These are phyloP conservation scores for Prunus mume DNA, from an alignment of 306 rosid species.

Conservation along the genomic window DNA sequence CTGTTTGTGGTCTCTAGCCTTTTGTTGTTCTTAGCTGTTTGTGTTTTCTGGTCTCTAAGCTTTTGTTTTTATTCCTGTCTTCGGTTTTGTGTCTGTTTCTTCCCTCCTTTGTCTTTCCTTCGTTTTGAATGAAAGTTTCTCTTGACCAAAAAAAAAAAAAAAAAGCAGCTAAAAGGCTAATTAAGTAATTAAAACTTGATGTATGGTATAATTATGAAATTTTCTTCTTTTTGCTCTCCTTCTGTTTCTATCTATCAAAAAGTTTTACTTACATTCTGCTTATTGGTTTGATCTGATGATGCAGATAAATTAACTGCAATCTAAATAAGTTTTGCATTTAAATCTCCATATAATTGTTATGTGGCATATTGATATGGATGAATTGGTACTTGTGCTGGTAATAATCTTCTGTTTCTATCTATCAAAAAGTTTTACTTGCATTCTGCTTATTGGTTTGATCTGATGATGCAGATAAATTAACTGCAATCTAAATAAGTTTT, in stretches of 20 bases:
- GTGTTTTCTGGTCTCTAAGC: too few species aligned
- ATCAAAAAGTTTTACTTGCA: background rate
- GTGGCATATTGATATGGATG: background rate
- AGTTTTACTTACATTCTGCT: background rate
- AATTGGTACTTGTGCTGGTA: background rate
- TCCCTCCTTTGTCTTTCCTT: too few species aligned
- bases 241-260: background rate
- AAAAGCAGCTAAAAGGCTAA: conserved; percentile 2
- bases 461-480: background rate
- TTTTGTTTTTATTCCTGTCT: too few species aligned
- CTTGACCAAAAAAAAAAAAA: background rate
- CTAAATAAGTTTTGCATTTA: background rate
- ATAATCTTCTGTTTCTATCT: background rate
- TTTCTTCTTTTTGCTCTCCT: background rate
- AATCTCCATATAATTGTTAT: background rate
- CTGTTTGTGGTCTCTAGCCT: too few species aligned
- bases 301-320: background rate
- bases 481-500: background rate
- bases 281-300: background rate
- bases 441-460: background rate
- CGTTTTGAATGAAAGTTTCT: too few species aligned
- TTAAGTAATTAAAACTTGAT: background rate
- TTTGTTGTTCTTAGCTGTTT: too few species aligned
- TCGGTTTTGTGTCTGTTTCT: too few species aligned
- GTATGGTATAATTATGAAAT: background rate